A percentile compares a stretch with the other conserved stretches of the same genome.
phyloP scores from a whole-genome alignment of 345 rosid species.

The Citrus unshiu region DNA sequence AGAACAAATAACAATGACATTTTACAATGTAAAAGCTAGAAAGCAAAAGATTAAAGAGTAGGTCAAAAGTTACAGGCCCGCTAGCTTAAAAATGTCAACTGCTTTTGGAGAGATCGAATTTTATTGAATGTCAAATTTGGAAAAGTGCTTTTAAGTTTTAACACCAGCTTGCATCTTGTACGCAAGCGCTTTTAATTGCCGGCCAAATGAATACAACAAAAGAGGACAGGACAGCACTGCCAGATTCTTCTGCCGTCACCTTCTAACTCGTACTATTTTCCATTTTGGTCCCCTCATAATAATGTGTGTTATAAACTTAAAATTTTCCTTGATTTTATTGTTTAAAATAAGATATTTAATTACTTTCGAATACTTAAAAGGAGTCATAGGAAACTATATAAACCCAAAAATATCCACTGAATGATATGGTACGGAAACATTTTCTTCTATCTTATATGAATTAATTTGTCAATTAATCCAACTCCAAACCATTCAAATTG shows the following conservation, averaged over 20 bases:
- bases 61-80: not conserved
- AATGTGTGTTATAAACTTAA: too few species aligned
- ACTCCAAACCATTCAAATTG: too few species aligned
- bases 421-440: too few species aligned
- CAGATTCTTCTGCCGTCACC: not conserved
- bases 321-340: not conserved
- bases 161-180: not conserved
- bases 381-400: too few species aligned
- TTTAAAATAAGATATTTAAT: not conserved
- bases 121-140: not conserved
- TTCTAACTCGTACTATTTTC: not conserved
- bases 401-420: too few species aligned
- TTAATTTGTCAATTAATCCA: too few species aligned
- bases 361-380: too few species aligned
- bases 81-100: not conserved
- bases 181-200: not conserved
- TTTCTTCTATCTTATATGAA: too few species aligned
- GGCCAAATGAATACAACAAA: slow-evolving; percentile 6
- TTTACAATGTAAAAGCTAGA: too few species aligned
- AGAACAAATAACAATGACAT: too few species aligned
- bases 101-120: not conserved
- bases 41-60: too few species aligned
- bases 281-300: too few species aligned
- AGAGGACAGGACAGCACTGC: slow-evolving; percentile 11
- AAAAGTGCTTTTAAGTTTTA: not conserved